Conservation (phyloP, 2,329 filamentous ascomycete genomes). For the Cladophialophora chaetospira region DNA sequence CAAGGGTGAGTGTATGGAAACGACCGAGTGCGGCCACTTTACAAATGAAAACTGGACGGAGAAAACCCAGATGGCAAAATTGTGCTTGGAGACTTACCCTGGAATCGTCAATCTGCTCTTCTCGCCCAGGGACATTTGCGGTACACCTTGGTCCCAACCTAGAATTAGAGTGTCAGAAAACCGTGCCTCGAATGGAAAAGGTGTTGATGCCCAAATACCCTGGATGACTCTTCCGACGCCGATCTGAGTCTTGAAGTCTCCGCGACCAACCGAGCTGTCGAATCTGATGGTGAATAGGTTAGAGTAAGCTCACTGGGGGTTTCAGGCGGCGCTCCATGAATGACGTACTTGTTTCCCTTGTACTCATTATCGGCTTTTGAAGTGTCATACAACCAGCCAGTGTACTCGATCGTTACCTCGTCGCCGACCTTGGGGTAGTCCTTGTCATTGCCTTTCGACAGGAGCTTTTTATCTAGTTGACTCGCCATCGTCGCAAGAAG, state of each 20-base stretch:
- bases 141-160: constrained; percentile 87
- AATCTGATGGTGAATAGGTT: constrained; percentile 61
- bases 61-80: neutral
- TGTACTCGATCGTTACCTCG: constrained; percentile 85
- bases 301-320: neutral
- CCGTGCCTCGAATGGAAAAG: neutral
- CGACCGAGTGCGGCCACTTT: neutral
- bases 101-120: constrained; percentile 82
- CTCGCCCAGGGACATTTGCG: constrained; percentile 85
- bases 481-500: constrained; percentile 47
- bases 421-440: constrained; percentile 67
- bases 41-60: neutral
- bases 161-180: constrained; percentile 33
- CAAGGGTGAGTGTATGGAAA: too few species aligned
- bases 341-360: constrained; percentile 68
- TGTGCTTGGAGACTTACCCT: constrained; percentile 54
- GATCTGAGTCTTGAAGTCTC: constrained; percentile 75
- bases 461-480: constrained; percentile 56
- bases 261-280: constrained; percentile 78
- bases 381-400: constrained; percentile 77
- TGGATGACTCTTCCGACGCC: constrained; percentile 83
- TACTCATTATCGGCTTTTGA: constrained; percentile 40
- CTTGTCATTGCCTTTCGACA: constrained; percentile 62
- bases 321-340: neutral
- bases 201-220: constrained; percentile 58